Percentiles rank a stretch among this genome's conserved stretches.
These are phyloP conservation scores for Teunomyces aglyptinius DNA, from an alignment of 805 yeast genomes.

Conservation along the genomic window DNA sequence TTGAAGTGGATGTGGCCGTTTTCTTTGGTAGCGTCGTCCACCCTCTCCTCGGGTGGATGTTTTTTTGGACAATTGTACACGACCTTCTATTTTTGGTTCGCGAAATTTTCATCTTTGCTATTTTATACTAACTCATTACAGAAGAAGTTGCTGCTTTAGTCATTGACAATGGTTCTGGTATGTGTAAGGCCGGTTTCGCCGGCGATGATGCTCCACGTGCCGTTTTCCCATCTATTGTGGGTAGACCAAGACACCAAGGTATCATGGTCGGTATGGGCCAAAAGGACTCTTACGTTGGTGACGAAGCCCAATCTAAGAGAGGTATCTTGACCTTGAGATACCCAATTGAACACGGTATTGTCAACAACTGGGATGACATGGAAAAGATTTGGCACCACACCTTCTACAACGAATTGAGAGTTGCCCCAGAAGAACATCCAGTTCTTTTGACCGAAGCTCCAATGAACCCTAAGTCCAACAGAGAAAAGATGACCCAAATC, in stretches of 20 bases:
- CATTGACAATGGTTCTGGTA: slow-evolving; percentile 99
- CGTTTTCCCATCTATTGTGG: slow-evolving; percentile 99
- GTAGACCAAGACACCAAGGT: slow-evolving; percentile 99
- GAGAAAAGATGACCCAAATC: slow-evolving; percentile 99
- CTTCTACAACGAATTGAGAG: slow-evolving; percentile 99
- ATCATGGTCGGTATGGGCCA: slow-evolving; percentile 99
- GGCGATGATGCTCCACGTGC: slow-evolving; percentile 99
- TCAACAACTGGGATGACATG: slow-evolving; percentile 99
- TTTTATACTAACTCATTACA: slow-evolving; percentile 29
- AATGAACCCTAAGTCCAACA: slow-evolving; percentile 98
- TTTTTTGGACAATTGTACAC: slow-evolving; percentile 4
- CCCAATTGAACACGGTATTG: slow-evolving; percentile 99
- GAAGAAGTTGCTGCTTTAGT: slow-evolving; percentile 63
- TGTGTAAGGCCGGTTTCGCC: slow-evolving; percentile 99
- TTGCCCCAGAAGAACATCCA: slow-evolving; percentile 99
- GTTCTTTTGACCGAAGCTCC: slow-evolving; percentile 99
- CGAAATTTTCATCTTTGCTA: not conserved
- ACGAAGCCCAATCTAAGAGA: slow-evolving; percentile 99
- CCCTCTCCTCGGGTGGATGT: not conserved
- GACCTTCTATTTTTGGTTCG: slow-evolving; percentile 6
- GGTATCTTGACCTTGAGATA: slow-evolving; percentile 98
- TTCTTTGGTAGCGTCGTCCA: not conserved
- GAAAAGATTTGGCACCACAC: slow-evolving; percentile 99
- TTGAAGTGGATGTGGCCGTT: no score
- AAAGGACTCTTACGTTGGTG: slow-evolving; percentile 99